Base-by-base conservation (phyloP, 176 grass and related monocot genomes). In the Cocos nucifera region DNA sequence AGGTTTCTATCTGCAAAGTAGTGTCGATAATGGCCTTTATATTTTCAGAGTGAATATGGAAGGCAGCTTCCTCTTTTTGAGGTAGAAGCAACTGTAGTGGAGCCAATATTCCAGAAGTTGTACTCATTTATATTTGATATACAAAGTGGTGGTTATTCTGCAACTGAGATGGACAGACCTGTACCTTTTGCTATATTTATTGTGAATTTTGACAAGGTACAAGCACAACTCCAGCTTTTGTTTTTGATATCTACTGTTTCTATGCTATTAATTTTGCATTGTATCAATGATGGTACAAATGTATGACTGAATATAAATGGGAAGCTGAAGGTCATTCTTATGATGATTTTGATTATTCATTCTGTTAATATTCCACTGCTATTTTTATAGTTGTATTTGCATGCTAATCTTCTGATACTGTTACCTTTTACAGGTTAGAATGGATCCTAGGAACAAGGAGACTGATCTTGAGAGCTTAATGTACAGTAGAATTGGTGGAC, bases 131-230 rank as follows among this genome's bases (percentile, higher is more conserved):
- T 98, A 82, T 98, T 98, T 83, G 93, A 92, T 68, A 70, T 86
- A 59, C 84, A 92, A 26, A 68, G 73, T 83, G 73, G 58, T 60
- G 83, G 84, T 73, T 75, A 69, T 85, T 88, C 87, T 75, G 69
- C 84, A 61, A 89, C 75, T 61, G 88, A 92, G 65, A 98, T 85
- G 78, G 79, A 83, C 76, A 84, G 93, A 67, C 84, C 81, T 64
- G 88, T 80, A 22, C 84, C 93, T 75, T 58, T 78, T 76, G 93
- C 84, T 60, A 81, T 98, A 66, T 98, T 98, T 86, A 65, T 98
- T 64, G 87, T 92, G 73, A 98, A 98, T 77, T 83, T 98, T 86
- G 93, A 98, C 70, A 98, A 98, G 87, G 93, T 98, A 80, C 51
- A 54, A 15, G 20, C 19, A 60, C n/a, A 61, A 32, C 35, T 44